Evolutionary conservation across 331 rosid genomes (phyloP).

Genomic region (Dryas integrifolia): DNA sequence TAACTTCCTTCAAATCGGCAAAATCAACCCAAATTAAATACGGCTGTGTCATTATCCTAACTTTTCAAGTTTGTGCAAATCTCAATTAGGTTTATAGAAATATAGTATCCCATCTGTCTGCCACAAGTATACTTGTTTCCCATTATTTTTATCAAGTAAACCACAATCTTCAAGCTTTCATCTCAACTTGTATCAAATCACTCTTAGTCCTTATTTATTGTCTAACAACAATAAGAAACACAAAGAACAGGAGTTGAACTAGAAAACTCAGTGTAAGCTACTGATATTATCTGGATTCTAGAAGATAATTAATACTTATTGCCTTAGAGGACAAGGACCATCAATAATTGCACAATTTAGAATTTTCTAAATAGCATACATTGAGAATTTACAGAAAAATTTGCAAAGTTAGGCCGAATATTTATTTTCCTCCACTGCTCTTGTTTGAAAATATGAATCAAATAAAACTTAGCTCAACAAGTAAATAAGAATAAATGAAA

Average conservation of each 20-base stretch:
- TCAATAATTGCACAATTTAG: neutral
- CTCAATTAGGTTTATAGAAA: too few relatives aligned
- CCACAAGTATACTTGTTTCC: neutral
- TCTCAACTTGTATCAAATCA: neutral
- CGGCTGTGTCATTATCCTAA: too few relatives aligned
- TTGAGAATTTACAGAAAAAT: neutral
- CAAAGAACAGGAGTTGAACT: neutral
- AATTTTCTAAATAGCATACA: neutral
- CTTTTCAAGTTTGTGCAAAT: too few relatives aligned
- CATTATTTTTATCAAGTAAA: neutral
- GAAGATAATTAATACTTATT: neutral
- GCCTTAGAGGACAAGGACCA: neutral
- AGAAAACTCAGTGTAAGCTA: neutral
- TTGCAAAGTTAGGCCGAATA: neutral
- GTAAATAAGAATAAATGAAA: neutral
- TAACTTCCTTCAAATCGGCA: too few relatives aligned
- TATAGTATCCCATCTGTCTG: neutral
- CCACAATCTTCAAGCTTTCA: neutral
- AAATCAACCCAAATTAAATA: too few relatives aligned
- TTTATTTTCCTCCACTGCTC: neutral
- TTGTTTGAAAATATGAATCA: neutral
- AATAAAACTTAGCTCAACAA: neutral
- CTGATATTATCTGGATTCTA: neutral
- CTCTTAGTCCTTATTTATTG: too few relatives aligned
- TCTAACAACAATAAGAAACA: neutral